Evolutionary conservation across 108 stramenopile genomes (phyloP), one percentile per base, ranked within the genome.

Genomic region (Cyclotella cryptica): DNA sequence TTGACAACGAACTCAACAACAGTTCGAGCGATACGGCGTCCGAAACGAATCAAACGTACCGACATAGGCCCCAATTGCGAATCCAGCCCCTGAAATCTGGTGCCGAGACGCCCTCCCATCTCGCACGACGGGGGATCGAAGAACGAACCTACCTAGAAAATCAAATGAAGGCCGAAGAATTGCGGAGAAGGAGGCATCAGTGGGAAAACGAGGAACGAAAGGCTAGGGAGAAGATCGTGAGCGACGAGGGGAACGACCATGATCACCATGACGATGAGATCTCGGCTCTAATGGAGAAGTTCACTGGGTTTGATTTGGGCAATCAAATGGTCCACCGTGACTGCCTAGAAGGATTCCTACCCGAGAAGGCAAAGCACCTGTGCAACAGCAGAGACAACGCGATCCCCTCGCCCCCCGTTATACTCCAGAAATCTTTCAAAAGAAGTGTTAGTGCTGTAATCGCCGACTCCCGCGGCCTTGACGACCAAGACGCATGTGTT

Each of bases 61-160:
- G 19, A 51, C 19, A 65, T 21, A n/a, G 12, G 9, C 66, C 66
- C 13, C 66, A 68, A 52, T 29, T 46, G 43, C 43, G 22, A 47
- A 47, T 45, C 43, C 28, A 52, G 28, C 43, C 69, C 52, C 13
- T 54, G 1, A 54, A 53, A 43, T 70, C 61, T 19, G 72, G 39
- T 10, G 46, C 47, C 7, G 52, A 30, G 47, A 74, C 72, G 8
- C 62, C 63, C 12, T 75, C 64, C 22, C 63, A 66, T 14, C 51
- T 75, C 29, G 62, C 63, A 18, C 49, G 74, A 26, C 39, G 74
- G 2, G 74, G 74, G 26, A 18, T 35, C 12, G 63, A 65, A 62
- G 74, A 75, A 46, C 63, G 63, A 66, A 52, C 40, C 17, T 75
- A 66, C 40, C 43, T 75, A 21, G 58, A 75, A 41, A 43, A 64